phyloP scores from a whole-genome alignment of 106 monocot species.

The Dendrobium huoshanense region DNA sequence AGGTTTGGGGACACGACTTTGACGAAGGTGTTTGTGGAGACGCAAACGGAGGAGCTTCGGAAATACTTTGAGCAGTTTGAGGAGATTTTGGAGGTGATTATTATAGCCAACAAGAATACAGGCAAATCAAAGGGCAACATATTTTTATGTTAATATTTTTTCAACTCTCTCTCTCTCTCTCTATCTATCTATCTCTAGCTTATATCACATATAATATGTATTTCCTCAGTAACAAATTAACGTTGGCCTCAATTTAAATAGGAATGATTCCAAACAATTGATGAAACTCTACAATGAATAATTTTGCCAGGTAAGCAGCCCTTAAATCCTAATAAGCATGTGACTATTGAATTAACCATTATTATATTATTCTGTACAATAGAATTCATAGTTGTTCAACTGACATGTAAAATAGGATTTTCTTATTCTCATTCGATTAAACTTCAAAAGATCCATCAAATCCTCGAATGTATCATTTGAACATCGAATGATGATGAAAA shows the following conservation, averaged over 20 bases:
- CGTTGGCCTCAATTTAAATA: too few species aligned
- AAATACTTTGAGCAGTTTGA: constrained; percentile 75
- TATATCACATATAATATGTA: too few species aligned
- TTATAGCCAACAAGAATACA: constrained; percentile 76
- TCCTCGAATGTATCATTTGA: not conserved
- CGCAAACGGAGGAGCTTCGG: constrained; percentile 61
- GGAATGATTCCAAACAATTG: too few species aligned
- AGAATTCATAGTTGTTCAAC: not conserved
- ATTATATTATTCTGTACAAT: not conserved
- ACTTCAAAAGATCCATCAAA: not conserved
- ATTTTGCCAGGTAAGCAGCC: too few species aligned
- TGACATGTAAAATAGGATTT: not conserved
- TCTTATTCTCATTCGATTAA: not conserved
- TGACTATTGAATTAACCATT: not conserved
- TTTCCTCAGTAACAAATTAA: too few species aligned
- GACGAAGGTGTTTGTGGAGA: constrained; percentile 94
- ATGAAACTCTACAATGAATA: too few species aligned
- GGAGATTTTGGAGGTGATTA: constrained; percentile 84
- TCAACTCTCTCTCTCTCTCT: not conserved
- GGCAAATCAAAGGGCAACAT: constrained; percentile 86
- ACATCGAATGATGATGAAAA: not conserved
- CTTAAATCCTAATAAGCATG: too few species aligned
- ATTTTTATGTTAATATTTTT: constrained; percentile 37
- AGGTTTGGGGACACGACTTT: constrained; percentile 88
- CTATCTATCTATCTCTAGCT: too few species aligned